Evolutionary conservation across 768 basidiomycete genomes (phyloP).

Genomic region (Panaeolus papilionaceus): DNA sequence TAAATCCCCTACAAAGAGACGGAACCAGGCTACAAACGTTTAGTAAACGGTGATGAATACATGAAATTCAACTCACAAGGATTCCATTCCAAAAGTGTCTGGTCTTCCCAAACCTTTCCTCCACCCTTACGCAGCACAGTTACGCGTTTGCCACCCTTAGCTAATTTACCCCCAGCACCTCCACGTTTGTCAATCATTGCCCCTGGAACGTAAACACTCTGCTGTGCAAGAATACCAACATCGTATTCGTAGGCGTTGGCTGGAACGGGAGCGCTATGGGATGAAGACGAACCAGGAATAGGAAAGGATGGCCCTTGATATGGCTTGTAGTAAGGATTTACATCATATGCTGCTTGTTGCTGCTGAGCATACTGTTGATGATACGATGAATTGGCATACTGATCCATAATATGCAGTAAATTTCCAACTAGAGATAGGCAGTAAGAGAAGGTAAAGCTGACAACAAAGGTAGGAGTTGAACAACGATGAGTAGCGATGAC

Average conservation of each 20-base stretch:
- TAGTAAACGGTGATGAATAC: slow-evolving; percentile 11
- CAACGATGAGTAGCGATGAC: neutral
- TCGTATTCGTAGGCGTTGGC: slow-evolving; percentile 94
- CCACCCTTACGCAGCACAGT: slow-evolving; percentile 96
- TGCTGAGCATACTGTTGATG: slow-evolving; percentile 59
- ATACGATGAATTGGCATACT: slow-evolving; percentile 51
- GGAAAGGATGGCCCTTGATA: slow-evolving; percentile 80
- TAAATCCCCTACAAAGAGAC: slow-evolving; percentile 96
- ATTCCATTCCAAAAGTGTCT: slow-evolving; percentile 97
- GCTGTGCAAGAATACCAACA: slow-evolving; percentile 88
- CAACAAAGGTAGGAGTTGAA: neutral
- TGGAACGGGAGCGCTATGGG: slow-evolving; percentile 80
- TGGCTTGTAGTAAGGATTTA: slow-evolving; percentile 83
- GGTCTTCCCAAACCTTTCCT: slow-evolving; percentile 98
- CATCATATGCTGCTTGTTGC: slow-evolving; percentile 59
- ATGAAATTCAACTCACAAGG: slow-evolving; percentile 71
- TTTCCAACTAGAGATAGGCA: neutral
- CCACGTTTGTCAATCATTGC: slow-evolving; percentile 90
- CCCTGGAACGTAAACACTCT: slow-evolving; percentile 91
- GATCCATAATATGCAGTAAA: slow-evolving; percentile 45
- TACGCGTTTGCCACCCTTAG: slow-evolving; percentile 89
- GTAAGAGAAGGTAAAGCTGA: neutral
- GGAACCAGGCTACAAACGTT: slow-evolving; percentile 82
- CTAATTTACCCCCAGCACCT: slow-evolving; percentile 83
- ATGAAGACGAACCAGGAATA: slow-evolving; percentile 65